These are phyloP conservation scores for Acidomyces sp. DNA, from an alignment of 495 filamentous ascomycete genomes.

Conservation along the genomic window DNA sequence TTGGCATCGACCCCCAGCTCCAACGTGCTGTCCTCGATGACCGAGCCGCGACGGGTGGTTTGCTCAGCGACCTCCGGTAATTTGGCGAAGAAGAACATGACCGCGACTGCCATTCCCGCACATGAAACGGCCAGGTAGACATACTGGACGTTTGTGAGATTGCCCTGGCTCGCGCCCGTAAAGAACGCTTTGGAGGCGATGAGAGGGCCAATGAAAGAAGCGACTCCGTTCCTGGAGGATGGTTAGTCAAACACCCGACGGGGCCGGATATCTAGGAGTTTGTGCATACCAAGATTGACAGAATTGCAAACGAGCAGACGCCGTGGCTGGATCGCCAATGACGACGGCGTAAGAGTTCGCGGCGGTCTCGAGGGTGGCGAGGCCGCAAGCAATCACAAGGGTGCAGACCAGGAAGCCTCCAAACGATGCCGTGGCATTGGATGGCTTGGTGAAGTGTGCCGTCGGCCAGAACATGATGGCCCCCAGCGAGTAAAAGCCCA, in stretches of 20 bases:
- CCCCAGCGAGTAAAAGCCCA: slow-evolving; percentile 23
- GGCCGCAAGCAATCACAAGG: slow-evolving; percentile 20
- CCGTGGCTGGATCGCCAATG: slow-evolving; percentile 18
- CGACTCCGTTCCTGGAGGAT: slow-evolving; percentile 12
- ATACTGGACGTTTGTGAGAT: slow-evolving; percentile 22
- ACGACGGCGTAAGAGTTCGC: slow-evolving; percentile 33
- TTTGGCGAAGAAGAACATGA: slow-evolving; percentile 22
- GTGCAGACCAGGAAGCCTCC: slow-evolving; percentile 21
- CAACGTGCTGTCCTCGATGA: slow-evolving; percentile 7
- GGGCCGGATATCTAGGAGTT: not conserved
- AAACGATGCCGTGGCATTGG: slow-evolving; percentile 13
- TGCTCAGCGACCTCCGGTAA: slow-evolving; percentile 19
- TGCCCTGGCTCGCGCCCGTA: slow-evolving; percentile 29
- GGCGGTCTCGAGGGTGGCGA: slow-evolving; percentile 21
- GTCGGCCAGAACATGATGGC: slow-evolving; percentile 22
- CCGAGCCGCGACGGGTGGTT: slow-evolving; percentile 5
- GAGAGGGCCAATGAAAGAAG: slow-evolving; percentile 18
- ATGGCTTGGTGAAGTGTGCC: slow-evolving; percentile 13
- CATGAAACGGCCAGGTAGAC: slow-evolving; percentile 23
- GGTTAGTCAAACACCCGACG: not conserved
- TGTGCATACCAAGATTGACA: slow-evolving; percentile 19
- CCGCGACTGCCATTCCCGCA: slow-evolving; percentile 13
- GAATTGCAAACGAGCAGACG: slow-evolving; percentile 21
- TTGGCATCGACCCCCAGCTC: slow-evolving; percentile 14
- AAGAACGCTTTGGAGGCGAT: slow-evolving; percentile 24